Conservation (phyloP, 2,329 filamentous ascomycete genomes). For the Stenocarpella maydis region DNA sequence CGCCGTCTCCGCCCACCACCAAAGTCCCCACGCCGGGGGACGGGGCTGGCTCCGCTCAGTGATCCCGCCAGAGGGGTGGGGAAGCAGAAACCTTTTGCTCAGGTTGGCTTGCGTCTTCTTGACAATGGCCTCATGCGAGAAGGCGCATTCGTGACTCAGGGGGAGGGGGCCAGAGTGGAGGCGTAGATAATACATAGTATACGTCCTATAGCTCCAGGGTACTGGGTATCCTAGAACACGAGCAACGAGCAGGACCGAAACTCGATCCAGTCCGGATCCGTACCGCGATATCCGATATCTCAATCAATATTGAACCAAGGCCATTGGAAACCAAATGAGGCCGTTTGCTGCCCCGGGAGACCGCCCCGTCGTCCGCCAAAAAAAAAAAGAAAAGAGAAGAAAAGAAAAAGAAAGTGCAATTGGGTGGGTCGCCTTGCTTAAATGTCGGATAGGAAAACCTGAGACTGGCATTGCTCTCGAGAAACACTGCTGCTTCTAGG, state of each 20-base stretch:
- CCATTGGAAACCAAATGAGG: not conserved
- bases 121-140: constrained; percentile 13
- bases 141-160: constrained; percentile 8
- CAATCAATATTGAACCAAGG: not conserved
- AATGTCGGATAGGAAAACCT: constrained; percentile 7
- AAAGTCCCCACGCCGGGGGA: not conserved
- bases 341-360: not conserved
- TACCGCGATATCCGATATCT: not conserved
- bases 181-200: too few species aligned
- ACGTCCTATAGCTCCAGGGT: constrained; percentile 4
- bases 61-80: constrained; percentile 1
- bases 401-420: not conserved
- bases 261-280: not conserved
- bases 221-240: constrained; percentile 1
- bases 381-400: not conserved
- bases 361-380: not conserved
- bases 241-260: not conserved
- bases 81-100: not conserved
- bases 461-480: constrained; percentile 25
- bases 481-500: constrained; percentile 29
- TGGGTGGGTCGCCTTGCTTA: not conserved
- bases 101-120: constrained; percentile 1
- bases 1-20: not conserved
- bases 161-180: not conserved
- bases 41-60: not conserved